Percentiles rank a stretch among this genome's conserved stretches.
Evolutionary conservation across 164 flowering plant genomes (phyloP).

Genomic region (Euptelea pleiosperma): DNA sequence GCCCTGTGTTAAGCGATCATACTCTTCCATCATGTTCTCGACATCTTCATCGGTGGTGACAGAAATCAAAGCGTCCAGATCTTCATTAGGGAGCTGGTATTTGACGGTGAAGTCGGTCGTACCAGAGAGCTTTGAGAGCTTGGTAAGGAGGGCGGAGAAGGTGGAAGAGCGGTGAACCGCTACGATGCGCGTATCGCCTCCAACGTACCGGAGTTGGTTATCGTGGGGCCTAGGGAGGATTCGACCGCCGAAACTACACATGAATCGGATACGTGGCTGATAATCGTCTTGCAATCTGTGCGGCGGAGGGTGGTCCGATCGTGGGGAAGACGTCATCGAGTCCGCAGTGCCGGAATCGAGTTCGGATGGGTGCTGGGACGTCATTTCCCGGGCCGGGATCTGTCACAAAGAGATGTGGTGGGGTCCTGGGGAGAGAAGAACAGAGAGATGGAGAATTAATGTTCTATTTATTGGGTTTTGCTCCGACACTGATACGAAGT

Average conservation of each 20-base stretch:
- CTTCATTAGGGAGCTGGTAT: slow-evolving; percentile 97
- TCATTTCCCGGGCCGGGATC: slow-evolving; percentile 17
- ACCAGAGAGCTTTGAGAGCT: slow-evolving; percentile 59
- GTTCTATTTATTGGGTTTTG: neutral
- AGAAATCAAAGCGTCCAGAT: slow-evolving; percentile 83
- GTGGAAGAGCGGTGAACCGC: slow-evolving; percentile 56
- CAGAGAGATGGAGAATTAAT: neutral
- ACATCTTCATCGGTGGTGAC: slow-evolving; percentile 87
- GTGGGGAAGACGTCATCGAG: slow-evolving; percentile 47
- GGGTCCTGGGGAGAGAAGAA: neutral
- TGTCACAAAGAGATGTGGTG: neutral
- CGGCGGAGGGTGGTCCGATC: slow-evolving; percentile 23
- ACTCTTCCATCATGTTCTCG: slow-evolving; percentile 95
- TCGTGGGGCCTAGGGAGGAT: slow-evolving; percentile 95
- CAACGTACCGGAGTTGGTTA: slow-evolving; percentile 91
- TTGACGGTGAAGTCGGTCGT: slow-evolving; percentile 47
- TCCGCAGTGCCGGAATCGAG: slow-evolving; percentile 37
- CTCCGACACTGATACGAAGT: neutral
- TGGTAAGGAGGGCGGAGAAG: slow-evolving; percentile 48
- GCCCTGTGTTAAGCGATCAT: slow-evolving; percentile 50
- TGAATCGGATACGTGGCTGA: slow-evolving; percentile 58
- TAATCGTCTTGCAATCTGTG: slow-evolving; percentile 21
- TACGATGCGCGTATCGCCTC: slow-evolving; percentile 92
- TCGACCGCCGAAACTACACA: slow-evolving; percentile 97
- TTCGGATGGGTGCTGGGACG: slow-evolving; percentile 40